phyloP scores from a whole-genome alignment of 176 grass and related monocot genomes.

The Ananas comosus region DNA sequence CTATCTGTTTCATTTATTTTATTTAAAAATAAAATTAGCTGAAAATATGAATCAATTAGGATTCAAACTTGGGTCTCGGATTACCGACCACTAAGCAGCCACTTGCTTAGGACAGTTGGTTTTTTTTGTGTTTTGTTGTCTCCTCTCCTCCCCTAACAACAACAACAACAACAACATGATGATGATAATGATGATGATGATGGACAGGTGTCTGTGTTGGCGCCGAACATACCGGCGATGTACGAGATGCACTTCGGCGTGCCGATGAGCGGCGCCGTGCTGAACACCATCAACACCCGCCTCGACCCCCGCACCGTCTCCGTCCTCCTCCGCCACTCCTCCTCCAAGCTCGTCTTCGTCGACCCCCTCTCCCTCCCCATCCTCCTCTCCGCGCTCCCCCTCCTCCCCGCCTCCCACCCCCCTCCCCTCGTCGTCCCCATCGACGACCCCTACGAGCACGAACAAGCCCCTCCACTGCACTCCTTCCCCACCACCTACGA shows the following conservation, averaged over 20 bases:
- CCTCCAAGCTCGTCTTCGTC: conserved; percentile 52
- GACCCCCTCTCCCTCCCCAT: conserved; percentile 36
- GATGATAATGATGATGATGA: no score
- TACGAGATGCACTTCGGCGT: conserved; percentile 91
- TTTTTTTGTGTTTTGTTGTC: no score
- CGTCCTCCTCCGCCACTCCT: conserved; percentile 59
- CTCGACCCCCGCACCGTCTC: conserved; percentile 72
- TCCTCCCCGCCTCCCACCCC: conserved; percentile 26
- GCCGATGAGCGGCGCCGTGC: conserved; percentile 85
- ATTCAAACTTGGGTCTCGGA: no score
- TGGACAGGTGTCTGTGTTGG: conserved; percentile 48
- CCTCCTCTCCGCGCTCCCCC: conserved; percentile 33
- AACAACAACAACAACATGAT: no score
- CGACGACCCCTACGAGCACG: conserved; percentile 48
- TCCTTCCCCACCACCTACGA: conserved; percentile 41
- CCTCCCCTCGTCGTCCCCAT: conserved; percentile 47
- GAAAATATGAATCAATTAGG: no score
- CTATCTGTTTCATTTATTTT: no score
- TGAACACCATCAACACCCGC: conserved; percentile 81
- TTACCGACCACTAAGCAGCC: no score
- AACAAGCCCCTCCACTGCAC: no score
- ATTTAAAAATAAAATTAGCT: no score
- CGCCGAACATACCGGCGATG: conserved; percentile 83
- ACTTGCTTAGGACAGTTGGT: no score
- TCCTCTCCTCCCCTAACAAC: no score